These are phyloP conservation scores for Nakazawaea holstii DNA, from an alignment of 805 yeast species.

Conservation along the genomic window DNA sequence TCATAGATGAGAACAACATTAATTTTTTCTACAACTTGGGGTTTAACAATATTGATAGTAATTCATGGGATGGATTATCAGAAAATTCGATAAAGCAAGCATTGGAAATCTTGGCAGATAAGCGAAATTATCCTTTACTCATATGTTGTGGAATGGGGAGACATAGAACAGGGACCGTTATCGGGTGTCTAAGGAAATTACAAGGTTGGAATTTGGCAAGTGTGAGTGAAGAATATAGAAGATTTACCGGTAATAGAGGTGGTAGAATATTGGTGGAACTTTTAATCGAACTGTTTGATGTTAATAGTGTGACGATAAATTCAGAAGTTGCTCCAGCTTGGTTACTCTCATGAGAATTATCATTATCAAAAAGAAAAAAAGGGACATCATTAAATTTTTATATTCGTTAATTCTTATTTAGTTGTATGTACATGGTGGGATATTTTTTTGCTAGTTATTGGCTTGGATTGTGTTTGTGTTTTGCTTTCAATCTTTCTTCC, in stretches of 20 bases:
- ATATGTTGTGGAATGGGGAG: slow-evolving; percentile 99
- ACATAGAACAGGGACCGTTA: slow-evolving; percentile 94
- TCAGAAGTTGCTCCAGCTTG: slow-evolving; percentile 41
- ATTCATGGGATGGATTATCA: slow-evolving; percentile 95
- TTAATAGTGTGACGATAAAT: slow-evolving; percentile 35
- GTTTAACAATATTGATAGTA: slow-evolving; percentile 40
- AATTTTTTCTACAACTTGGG: slow-evolving; percentile 78
- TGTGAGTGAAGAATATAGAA: slow-evolving; percentile 87
- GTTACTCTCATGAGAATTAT: slow-evolving; percentile 24
- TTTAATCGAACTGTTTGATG: slow-evolving; percentile 70
- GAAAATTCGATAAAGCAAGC: slow-evolving; percentile 79
- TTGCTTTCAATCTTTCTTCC: slow-evolving; percentile 8
- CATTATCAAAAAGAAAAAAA: background rate
- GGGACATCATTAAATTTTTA: background rate
- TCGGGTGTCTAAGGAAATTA: slow-evolving; percentile 85
- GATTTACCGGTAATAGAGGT: slow-evolving; percentile 90
- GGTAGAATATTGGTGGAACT: slow-evolving; percentile 90
- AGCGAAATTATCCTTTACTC: slow-evolving; percentile 73
- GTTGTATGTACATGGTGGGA: too few species aligned
- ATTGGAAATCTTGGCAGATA: slow-evolving; percentile 65
- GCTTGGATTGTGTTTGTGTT: too few species aligned
- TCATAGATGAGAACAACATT: slow-evolving; percentile 68
- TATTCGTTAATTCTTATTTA: too few species aligned
- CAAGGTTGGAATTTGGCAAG: slow-evolving; percentile 98
- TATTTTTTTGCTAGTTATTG: too few species aligned